Conservation (phyloP, 495 filamentous ascomycete genomes). For the Tuber umbilicatum region DNA sequence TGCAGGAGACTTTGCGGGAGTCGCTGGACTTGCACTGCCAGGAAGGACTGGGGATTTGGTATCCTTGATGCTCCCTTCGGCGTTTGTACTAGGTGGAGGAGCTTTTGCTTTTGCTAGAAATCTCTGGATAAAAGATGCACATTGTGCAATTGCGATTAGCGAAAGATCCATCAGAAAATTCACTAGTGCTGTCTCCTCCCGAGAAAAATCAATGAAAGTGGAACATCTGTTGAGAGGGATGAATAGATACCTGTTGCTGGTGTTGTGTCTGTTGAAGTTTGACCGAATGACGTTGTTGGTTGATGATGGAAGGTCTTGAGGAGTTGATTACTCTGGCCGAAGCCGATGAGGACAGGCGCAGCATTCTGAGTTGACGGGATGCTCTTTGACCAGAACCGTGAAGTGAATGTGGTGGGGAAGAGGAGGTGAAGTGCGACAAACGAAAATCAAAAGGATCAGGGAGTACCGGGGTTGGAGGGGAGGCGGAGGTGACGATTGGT, state of each 20-base stretch:
- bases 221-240: not conserved
- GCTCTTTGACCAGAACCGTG: not conserved
- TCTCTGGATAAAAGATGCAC: slow-evolving; percentile 25
- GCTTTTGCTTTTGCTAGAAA: slow-evolving; percentile 30
- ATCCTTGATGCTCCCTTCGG: slow-evolving; percentile 46
- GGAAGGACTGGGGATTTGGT: slow-evolving; percentile 53
- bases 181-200: not conserved
- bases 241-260: slow-evolving; percentile 31
- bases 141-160: slow-evolving; percentile 11
- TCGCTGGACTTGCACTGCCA: slow-evolving; percentile 49
- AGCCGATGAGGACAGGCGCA: slow-evolving; percentile 38
- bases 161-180: not conserved
- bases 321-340: slow-evolving; percentile 36
- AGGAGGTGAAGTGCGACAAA: slow-evolving; percentile 6
- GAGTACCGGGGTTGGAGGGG: slow-evolving; percentile 9
- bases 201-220: not conserved
- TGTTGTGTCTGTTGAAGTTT: slow-evolving; percentile 15
- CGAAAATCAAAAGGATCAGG: not conserved
- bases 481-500: slow-evolving; percentile 21
- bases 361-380: slow-evolving; percentile 26
- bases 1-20: slow-evolving; percentile 47
- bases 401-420: slow-evolving; percentile 11
- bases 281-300: slow-evolving; percentile 13
- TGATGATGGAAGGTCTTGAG: not conserved
- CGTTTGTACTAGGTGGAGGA: slow-evolving; percentile 23